phyloP scores from a whole-genome alignment of 2,329 filamentous ascomycete species.

The Pseudogymnoascus sp. region DNA sequence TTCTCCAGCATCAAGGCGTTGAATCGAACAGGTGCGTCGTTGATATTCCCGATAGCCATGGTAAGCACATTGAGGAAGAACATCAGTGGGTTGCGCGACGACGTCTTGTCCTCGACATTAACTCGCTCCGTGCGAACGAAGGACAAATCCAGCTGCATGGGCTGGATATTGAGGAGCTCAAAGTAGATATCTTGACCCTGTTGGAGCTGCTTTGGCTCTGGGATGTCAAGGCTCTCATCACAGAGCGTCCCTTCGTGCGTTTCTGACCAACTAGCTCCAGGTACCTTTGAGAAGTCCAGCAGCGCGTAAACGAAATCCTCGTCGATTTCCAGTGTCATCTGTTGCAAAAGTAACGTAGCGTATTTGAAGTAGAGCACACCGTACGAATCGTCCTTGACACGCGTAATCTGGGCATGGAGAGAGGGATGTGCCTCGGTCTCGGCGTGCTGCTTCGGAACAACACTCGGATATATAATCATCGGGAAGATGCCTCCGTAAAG shows the following conservation, averaged over 20 bases:
- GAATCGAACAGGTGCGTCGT: conserved; percentile 88
- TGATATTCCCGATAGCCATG: conserved; percentile 98
- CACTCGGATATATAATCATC: conserved; percentile 92
- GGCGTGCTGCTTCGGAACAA: conserved; percentile 92
- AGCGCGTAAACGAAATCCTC: conserved; percentile 98
- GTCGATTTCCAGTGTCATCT: conserved; percentile 96
- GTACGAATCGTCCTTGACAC: conserved; percentile 97
- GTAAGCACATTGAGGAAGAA: conserved; percentile 98
- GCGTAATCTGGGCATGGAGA: conserved; percentile 81
- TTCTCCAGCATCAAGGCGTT: conserved; percentile 95
- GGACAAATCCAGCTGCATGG: conserved; percentile 94
- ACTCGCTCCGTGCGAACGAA: conserved; percentile 95
- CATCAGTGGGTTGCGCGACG: conserved; percentile 89
- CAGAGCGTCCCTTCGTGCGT: conserved; percentile 73
- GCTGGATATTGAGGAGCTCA: conserved; percentile 91
- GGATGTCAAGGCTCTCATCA: conserved; percentile 83
- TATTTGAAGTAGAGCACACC: conserved; percentile 98
- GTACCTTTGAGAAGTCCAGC: conserved; percentile 88
- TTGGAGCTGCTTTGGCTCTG: conserved; percentile 79
- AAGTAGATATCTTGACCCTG: conserved; percentile 95
- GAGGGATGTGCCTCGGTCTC: conserved; percentile 96
- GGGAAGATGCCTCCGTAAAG: conserved; percentile 97
- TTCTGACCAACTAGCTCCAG: conserved; percentile 80
- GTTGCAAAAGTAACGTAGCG: conserved; percentile 83
- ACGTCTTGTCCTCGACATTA: conserved; percentile 91